phyloP scores from a whole-genome alignment of 306 rosid species.

The Amphicarpaea edgeworthii region DNA sequence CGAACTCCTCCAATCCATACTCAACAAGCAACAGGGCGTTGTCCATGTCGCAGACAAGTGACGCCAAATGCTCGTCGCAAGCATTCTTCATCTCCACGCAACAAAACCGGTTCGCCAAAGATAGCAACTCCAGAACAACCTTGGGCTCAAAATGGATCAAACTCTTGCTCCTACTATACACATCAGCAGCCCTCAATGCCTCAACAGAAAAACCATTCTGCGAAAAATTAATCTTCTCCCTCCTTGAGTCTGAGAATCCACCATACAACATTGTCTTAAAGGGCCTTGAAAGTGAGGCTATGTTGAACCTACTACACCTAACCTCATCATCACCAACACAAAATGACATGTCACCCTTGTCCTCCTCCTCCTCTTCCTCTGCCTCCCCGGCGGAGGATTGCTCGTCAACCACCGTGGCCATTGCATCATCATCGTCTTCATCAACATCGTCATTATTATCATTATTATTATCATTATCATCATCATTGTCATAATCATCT shows the following conservation, averaged over 20 bases:
- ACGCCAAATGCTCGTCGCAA: conserved; percentile 76
- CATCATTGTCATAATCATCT: neutral
- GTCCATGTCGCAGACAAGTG: conserved; percentile 69
- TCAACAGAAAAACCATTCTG: conserved; percentile 65
- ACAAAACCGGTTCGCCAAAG: conserved; percentile 77
- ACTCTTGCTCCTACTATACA: conserved; percentile 73
- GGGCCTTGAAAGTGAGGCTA: conserved; percentile 73
- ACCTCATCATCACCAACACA: conserved; percentile 71
- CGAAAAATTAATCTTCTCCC: conserved; percentile 79
- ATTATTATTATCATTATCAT: neutral
- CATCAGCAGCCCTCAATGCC: conserved; percentile 74
- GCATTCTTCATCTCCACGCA: conserved; percentile 84
- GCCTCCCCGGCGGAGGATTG: conserved; percentile 63
- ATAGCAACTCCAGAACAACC: conserved; percentile 69
- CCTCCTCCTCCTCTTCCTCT: conserved; percentile 72
- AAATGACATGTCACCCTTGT: conserved; percentile 71
- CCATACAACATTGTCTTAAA: conserved; percentile 84
- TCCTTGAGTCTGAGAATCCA: conserved; percentile 67
- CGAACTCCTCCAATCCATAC: conserved; percentile 80
- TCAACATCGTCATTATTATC: neutral
- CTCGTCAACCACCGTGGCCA: conserved; percentile 34
- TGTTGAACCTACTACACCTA: conserved; percentile 68
- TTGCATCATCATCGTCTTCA: neutral
- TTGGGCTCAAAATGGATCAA: conserved; percentile 54
- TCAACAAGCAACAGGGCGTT: conserved; percentile 69